phyloP scores from a whole-genome alignment of 192 early-diverging fungal species.

The Pilaira anomala region DNA sequence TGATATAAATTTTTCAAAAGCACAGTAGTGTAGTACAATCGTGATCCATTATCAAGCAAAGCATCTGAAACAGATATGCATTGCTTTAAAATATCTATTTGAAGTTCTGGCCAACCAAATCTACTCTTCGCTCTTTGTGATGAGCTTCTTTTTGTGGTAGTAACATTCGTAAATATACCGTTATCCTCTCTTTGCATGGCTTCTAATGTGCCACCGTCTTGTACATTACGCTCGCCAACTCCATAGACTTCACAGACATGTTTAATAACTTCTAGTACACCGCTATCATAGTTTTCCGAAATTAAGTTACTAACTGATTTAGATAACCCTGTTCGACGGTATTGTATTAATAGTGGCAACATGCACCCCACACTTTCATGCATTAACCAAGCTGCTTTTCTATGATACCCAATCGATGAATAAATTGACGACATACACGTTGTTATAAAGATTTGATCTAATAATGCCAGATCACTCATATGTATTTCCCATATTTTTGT shows the following conservation, averaged over 20 bases:
- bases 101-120: conserved; percentile 78
- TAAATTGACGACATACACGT: conserved; percentile 21
- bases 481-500: conserved; percentile 51
- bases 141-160: background rate
- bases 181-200: background rate
- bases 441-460: conserved; percentile 43
- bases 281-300: conserved; percentile 37
- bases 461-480: conserved; percentile 48
- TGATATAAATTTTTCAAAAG: conserved; percentile 61
- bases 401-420: conserved; percentile 25
- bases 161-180: background rate
- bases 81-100: conserved; percentile 73
- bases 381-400: conserved; percentile 28
- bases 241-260: conserved; percentile 67
- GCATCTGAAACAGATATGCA: conserved; percentile 65
- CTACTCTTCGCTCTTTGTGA: conserved; percentile 2
- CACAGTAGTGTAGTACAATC: conserved; percentile 59
- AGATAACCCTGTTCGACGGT: conserved; percentile 7
- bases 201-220: conserved; percentile 23
- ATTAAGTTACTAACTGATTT: background rate
- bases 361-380: conserved; percentile 26
- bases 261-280: conserved; percentile 58
- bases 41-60: conserved; percentile 59
- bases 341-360: conserved; percentile 27
- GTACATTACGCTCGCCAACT: conserved; percentile 42